These are phyloP conservation scores for Dothideomycetes sp. DNA, from an alignment of 2,329 filamentous ascomycete genomes.

Conservation along the genomic window DNA sequence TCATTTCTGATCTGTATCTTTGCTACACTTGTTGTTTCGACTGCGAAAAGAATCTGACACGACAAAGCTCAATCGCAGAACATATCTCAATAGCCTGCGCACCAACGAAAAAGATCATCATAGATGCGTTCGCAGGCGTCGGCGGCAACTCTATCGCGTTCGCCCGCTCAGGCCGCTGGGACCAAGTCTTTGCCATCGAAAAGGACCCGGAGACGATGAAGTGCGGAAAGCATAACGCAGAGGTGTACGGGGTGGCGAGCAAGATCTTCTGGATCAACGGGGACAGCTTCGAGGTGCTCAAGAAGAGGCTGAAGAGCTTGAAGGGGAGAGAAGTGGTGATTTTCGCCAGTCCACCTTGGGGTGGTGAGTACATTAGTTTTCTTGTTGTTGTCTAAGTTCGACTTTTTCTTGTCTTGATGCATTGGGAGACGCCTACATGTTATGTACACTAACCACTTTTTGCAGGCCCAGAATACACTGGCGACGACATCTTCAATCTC, in stretches of 20 bases:
- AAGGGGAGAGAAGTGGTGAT: constrained; percentile 45
- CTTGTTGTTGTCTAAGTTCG: background rate
- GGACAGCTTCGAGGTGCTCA: constrained; percentile 70
- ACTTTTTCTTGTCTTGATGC: too few relatives aligned
- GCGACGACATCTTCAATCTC: constrained; percentile 67
- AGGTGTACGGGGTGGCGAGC: constrained; percentile 66
- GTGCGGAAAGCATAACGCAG: constrained; percentile 87
- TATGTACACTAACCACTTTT: constrained; percentile 7
- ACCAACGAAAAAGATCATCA: constrained; percentile 51
- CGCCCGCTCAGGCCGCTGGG: constrained; percentile 68
- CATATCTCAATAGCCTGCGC: constrained; percentile 53
- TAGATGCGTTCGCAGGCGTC: constrained; percentile 85
- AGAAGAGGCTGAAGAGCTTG: constrained; percentile 37
- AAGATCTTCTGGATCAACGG: constrained; percentile 78
- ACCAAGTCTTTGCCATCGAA: constrained; percentile 79
- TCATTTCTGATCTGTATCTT: background rate
- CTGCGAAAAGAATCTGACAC: background rate
- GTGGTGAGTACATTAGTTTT: constrained; percentile 43
- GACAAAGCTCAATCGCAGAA: constrained; percentile 61
- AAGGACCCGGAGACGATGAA: constrained; percentile 67
- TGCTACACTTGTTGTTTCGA: background rate
- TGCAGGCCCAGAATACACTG: constrained; percentile 50
- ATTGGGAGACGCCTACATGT: too few relatives aligned
- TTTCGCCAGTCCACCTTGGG: constrained; percentile 67
- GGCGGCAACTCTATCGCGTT: constrained; percentile 96